phyloP scores from a whole-genome alignment of 2,329 filamentous ascomycete genomes.

The Fusarium sp. region DNA sequence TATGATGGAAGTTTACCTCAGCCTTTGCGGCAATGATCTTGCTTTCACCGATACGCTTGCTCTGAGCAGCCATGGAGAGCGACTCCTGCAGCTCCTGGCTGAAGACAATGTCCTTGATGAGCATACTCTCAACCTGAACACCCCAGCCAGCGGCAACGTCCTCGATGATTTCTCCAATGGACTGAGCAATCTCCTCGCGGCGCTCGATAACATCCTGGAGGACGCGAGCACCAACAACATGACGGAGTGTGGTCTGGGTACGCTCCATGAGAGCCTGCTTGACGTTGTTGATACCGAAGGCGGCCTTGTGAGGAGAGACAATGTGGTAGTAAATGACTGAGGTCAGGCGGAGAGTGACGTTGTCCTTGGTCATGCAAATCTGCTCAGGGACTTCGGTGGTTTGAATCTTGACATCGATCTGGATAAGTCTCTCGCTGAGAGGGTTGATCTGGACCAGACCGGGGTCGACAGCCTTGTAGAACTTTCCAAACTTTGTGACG shows the following conservation, averaged over 20 bases:
- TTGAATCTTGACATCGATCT: constrained; percentile 99
- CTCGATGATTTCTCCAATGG: constrained; percentile 97
- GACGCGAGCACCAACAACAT: constrained; percentile 95
- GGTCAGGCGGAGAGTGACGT: constrained; percentile 92
- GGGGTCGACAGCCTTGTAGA: constrained; percentile 95
- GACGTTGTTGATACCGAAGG: constrained; percentile 96
- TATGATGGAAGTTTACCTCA: constrained; percentile 66
- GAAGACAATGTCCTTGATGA: constrained; percentile 99
- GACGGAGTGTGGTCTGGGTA: constrained; percentile 96
- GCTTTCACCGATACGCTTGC: constrained; percentile 97
- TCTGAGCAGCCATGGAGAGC: constrained; percentile 97
- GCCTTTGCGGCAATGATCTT: constrained; percentile 98
- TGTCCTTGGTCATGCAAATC: constrained; percentile 99
- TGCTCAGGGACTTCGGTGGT: constrained; percentile 97
- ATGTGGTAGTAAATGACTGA: constrained; percentile 99
- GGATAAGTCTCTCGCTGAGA: constrained; percentile 88
- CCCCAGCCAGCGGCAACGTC: constrained; percentile 96
- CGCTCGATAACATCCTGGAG: constrained; percentile 99
- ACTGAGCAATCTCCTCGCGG: constrained; percentile 95
- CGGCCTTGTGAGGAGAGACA: constrained; percentile 93
- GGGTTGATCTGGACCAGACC: constrained; percentile 98
- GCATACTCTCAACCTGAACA: constrained; percentile 96
- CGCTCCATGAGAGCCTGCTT: constrained; percentile 97
- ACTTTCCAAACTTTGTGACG: constrained; percentile 94
- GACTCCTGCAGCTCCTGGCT: constrained; percentile 95